Evolutionary conservation across 768 basidiomycete species (phyloP), one percentile per base, ranked within the genome.

Genomic region (Termitomyces titanicus): DNA sequence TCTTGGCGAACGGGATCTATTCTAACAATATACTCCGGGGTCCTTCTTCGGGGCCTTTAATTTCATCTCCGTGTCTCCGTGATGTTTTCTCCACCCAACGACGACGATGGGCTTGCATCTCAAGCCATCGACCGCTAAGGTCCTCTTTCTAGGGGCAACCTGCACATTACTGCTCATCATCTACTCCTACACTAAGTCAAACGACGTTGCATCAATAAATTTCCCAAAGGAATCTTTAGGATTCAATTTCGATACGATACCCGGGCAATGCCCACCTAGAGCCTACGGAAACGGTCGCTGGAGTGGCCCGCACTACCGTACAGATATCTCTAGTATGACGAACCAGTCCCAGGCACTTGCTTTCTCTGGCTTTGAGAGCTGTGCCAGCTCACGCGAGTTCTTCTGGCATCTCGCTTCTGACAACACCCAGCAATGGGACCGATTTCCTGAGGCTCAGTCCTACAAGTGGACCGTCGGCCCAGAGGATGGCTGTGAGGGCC

Each of bases 341-440:
- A 50, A 61, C 18, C 61, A 64, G 11, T 71, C 76, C 29, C 79
- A 86, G 55, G 78, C 75, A 7, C 66, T 83, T 43, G 64, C 56
- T 4, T 79, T 85, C 59, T 73, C 79, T n/a, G 84, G 84, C 6
- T 77, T 85, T 34, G 70, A 77, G 52, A 83, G 83, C 29, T 87
- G 85, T 58, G 85, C 86, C 18, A 80, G 80, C 60, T 77, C 79
- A 53, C 74, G 84, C 51, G 85, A 87, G 66, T 79, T 76, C 59
- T 70, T 69, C 54, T 87, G 85, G 86, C 86, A 88, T 64, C 71
- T 88, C 24, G 84, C 74, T 8, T 65, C 78, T 0, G 83, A 85
- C 67, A 73, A 70, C 18, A 61, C 69, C 47, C 72, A 73, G 11
- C 72, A 74, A 27, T 84, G 72, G 70, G 72, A 75, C 54, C 72